These are phyloP conservation scores for Sphaerosporella brunnea DNA, from an alignment of 495 filamentous ascomycete species.

Conservation along the genomic window DNA sequence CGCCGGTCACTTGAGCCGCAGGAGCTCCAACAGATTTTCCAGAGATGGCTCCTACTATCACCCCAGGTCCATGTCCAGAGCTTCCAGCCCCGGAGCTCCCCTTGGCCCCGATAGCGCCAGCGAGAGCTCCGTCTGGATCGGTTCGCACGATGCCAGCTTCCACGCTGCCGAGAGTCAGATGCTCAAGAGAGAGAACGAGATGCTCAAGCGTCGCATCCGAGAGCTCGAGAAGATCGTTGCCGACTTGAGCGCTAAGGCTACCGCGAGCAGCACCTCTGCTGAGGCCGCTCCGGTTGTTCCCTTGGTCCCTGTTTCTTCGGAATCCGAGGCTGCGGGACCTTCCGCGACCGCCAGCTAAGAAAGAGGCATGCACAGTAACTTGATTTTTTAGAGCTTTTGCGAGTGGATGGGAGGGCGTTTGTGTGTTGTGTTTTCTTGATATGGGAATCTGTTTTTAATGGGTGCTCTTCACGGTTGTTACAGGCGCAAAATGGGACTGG, in stretches of 20 bases:
- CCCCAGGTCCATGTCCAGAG: slow-evolving; percentile 28
- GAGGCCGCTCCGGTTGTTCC: not conserved
- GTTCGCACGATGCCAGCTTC: slow-evolving; percentile 51
- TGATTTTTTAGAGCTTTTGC: no score
- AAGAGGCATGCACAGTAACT: no score
- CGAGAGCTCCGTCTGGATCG: slow-evolving; percentile 30
- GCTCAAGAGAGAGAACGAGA: slow-evolving; percentile 79
- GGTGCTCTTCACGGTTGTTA: no score
- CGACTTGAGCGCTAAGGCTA: slow-evolving; percentile 10
- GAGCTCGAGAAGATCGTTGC: slow-evolving; percentile 47
- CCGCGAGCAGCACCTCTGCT: not conserved
- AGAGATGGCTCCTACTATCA: slow-evolving; percentile 17
- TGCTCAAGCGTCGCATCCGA: slow-evolving; percentile 67
- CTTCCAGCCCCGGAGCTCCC: slow-evolving; percentile 34
- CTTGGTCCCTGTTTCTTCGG: not conserved
- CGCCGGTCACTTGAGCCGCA: slow-evolving; percentile 34
- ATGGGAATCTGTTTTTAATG: no score
- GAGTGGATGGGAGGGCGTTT: no score
- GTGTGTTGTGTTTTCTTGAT: no score
- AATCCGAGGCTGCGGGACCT: not conserved
- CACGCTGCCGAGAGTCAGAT: slow-evolving; percentile 86
- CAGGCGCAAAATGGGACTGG: no score
- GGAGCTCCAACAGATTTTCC: slow-evolving; percentile 16
- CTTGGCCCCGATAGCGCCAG: slow-evolving; percentile 15
- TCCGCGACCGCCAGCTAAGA: no score